A percentile compares a stretch with the other conserved stretches of the same genome.
These are phyloP conservation scores for Allium sativum DNA, from an alignment of 106 monocot species.

Conservation along the genomic window DNA sequence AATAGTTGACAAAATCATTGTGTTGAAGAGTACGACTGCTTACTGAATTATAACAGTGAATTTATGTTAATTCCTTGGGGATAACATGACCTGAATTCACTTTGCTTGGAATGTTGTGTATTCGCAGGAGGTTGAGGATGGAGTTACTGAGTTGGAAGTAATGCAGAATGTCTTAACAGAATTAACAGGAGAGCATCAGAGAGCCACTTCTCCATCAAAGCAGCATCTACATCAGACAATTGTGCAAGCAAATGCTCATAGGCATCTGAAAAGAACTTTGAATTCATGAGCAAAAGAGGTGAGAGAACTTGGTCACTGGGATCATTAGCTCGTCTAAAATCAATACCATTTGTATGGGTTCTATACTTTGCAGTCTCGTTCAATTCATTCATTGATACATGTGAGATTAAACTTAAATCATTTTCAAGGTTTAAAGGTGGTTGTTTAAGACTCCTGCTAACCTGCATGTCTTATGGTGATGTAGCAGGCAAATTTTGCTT, in stretches of 20 bases:
- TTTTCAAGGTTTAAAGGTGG: conserved; percentile 2
- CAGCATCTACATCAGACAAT: conserved; percentile 90
- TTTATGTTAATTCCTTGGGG: too few relatives aligned
- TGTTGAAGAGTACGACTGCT: conserved; percentile 87
- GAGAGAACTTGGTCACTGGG: conserved; percentile 51
- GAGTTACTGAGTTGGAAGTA: too few relatives aligned
- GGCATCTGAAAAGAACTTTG: conserved; percentile 33
- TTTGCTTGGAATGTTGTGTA: too few relatives aligned
- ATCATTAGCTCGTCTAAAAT: conserved; percentile 21
- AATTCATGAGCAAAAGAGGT: conserved; percentile 39
- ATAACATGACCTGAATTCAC: too few relatives aligned
- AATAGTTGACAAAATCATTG: conserved; percentile 60
- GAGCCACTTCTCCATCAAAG: conserved; percentile 63
- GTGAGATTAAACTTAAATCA: too few relatives aligned
- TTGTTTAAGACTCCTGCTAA: conserved; percentile 5
- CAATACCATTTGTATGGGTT: background rate
- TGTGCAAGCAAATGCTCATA: conserved; percentile 75
- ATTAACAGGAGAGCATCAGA: background rate
- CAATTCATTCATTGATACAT: background rate
- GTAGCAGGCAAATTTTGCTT: conserved; percentile 36
- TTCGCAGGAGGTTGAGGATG: too few relatives aligned
- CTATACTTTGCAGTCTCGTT: conserved; percentile 6
- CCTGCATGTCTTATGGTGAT: conserved; percentile 9
- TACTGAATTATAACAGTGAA: conserved; percentile 93
- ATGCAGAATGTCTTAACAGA: too few relatives aligned